Evolutionary conservation across 768 basidiomycete species (phyloP), one percentile per base, ranked within the genome.

Genomic region (Xerocomellus chrysenteron): DNA sequence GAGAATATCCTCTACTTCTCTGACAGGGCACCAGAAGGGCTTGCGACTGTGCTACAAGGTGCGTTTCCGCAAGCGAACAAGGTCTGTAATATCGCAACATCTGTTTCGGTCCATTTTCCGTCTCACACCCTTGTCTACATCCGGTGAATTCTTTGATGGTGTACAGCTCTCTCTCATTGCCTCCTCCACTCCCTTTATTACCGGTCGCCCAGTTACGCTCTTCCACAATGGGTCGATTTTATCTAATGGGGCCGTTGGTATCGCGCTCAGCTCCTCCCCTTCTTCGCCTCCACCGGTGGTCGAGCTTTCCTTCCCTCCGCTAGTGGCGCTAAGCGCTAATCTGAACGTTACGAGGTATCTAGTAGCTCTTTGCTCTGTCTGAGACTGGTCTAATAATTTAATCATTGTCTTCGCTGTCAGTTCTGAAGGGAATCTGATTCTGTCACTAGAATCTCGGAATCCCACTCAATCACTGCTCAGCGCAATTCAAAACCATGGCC

Each of bases 161-260:
- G 5, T 12, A 33, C 64, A 90, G 83, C 71, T 90, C 50, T 88
- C 89, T 5, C 76, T 92, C 19, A 69, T 87, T 21, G 86, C 85
- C 0, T 77, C 89, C 0, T 86, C 89, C 3, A 92, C 91, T 2
- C 89, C 90, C 1, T 92, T 92, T 67, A 73, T 90, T 6, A 92
- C 88, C 2, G 91, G 90, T 14, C 74, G 86, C 19, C 84, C 86
- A 1, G 81, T 86, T 30, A 92, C 90, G 0, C 74, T 92, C 11
- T 84, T 91, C 56, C 70, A 78, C 55, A 80, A 87, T 48, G 73
- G 76, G 37, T 65, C 76, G 2, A 78, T 90, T 26, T 69, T 79
- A 53, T 83, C 81, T 0, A 75, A 80, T 8, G 91, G 91, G 8
- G 88, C 89, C 4, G 81, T 92, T 12, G 91, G 90, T 0, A 54